Base-by-base conservation (phyloP, 192 early-diverging fungal genomes). In the Lobosporangium transversale region DNA sequence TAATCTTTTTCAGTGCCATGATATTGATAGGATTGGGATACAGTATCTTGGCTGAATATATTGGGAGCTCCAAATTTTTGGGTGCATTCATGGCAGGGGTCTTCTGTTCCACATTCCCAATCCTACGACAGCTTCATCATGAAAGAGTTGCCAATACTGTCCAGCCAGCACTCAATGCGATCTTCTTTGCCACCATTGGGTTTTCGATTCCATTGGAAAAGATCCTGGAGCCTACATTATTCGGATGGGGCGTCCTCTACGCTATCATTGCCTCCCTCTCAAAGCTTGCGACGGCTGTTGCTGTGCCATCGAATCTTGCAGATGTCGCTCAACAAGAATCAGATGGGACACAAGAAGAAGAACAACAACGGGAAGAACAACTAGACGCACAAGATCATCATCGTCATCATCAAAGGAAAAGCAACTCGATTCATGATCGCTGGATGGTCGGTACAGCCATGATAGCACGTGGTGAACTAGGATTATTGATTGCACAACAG, bases 141-240 rank as follows among this genome's bases (percentile, higher is more conserved):
- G n/a, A n/a, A n/a, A n/a, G n/a, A n/a, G n/a, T n/a, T n/a, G n/a
- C n/a, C n/a, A n/a, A n/a, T n/a, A n/a, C n/a, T n/a, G n/a, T n/a
- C n/a, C 75, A 68, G 31, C 59, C 66, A 14, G 42, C 50, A 2
- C 26, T 78, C 48, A 78, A 23, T 10, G 66, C 75, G n/a, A 31
- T 78, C 14, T 78, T 78, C 36, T 78, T 78, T 53, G 66, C 75
- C 10, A 58, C 75, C 12, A 78, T 78, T 21, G 75, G 75, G 6
- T 68, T 78, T 26, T 60, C 53, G 9, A 78, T 68, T 23, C 75
- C 75, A 8, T 40, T 78, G 20, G 44, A 47, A 3, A 57, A 69
- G 54, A 58, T 78, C 44, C 21, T 78, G 40, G 50, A 62, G 1
- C 59, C 66, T 0, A 43, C 18, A 4, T 40, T 68, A 31, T 78